These are phyloP conservation scores for Paralagenidium karlingii DNA, from an alignment of 352 stramenopile species.

Conservation along the genomic window DNA sequence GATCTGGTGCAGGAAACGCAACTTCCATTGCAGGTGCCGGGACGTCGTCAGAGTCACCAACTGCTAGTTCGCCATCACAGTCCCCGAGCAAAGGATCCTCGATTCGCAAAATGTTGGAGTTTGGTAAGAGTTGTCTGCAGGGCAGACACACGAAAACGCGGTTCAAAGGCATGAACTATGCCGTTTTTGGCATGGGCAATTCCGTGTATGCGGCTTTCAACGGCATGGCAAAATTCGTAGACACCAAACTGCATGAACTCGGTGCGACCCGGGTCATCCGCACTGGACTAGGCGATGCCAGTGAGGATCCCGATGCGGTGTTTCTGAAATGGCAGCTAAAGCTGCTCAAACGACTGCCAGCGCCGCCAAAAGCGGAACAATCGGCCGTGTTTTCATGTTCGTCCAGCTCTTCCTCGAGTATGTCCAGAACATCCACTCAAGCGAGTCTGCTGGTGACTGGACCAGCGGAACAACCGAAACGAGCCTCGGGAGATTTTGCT, in stretches of 20 bases:
- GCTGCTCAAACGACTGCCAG: slow-evolving; percentile 12
- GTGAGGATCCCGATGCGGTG: slow-evolving; percentile 53
- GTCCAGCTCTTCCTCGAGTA: slow-evolving; percentile 21
- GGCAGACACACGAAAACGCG: slow-evolving; percentile 1
- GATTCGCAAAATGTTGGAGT: too few species aligned
- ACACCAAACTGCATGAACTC: slow-evolving; percentile 65
- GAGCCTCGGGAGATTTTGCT: too few species aligned
- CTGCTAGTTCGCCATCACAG: background rate
- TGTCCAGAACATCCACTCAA: slow-evolving; percentile 30
- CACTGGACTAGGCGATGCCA: slow-evolving; percentile 88
- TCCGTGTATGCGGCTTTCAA: slow-evolving; percentile 94
- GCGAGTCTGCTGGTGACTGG: slow-evolving; percentile 23
- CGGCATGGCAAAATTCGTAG: slow-evolving; percentile 84
- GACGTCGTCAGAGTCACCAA: background rate
- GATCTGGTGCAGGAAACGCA: slow-evolving; percentile 8
- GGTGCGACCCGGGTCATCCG: slow-evolving; percentile 56
- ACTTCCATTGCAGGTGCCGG: background rate
- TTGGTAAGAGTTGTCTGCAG: too few species aligned
- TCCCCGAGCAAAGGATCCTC: slow-evolving; percentile 2
- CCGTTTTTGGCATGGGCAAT: slow-evolving; percentile 94
- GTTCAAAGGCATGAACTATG: slow-evolving; percentile 61
- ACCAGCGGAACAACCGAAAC: too few species aligned
- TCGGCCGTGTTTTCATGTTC: slow-evolving; percentile 25
- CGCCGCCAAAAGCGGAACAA: slow-evolving; percentile 9
- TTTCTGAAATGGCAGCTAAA: slow-evolving; percentile 78